Base-by-base conservation (phyloP, 305 asterid species). In the Euphrasia arctica region DNA sequence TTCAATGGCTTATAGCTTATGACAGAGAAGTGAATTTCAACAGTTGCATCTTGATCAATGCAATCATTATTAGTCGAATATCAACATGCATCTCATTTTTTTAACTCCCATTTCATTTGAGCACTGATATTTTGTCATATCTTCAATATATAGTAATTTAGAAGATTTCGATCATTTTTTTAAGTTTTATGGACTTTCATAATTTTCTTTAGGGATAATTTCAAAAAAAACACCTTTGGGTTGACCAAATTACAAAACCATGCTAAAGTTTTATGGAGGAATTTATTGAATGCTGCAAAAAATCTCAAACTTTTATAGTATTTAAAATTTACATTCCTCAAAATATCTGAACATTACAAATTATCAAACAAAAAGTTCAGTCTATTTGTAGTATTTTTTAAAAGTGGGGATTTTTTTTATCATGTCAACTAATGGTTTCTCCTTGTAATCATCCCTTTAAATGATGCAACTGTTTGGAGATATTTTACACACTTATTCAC, bases 1-100 rank as follows among this genome's bases (percentile, higher is more conserved):
- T 18, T 63, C 70, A 62, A 68, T 54, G n/a, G 67, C 66, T 52
- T 80, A 64, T 48, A 73, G 42, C 31, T 64, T 67, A 68, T 67
- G 63, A 29, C 22, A 15, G 36, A 57, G 50, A 63, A 68, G 42
- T 34, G 41, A 74, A 47, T 45, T 62, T 65, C 69, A 3, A 49
- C 45, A 41, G 63, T 28, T 70, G 77, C 59, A 39, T 49, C 59
- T 58, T 10, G 28, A 60, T 47, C 45, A 56, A 25, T 27, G 49
- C 18, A 12, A 31, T 1, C 58, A 22, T 39, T 56, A 50, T 14
- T 25, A 52, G 43, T 67, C 47, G 55, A 54, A 18, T 49, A 45
- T 62, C 65, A 59, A 62, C 50, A 50, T 56, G 68, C 41, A 60
- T 7, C 52, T 13, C 41, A 22, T 18, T 12, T 8, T 29, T 68